Base-by-base conservation (phyloP, 345 rosid species). In the Camelina neglecta region DNA sequence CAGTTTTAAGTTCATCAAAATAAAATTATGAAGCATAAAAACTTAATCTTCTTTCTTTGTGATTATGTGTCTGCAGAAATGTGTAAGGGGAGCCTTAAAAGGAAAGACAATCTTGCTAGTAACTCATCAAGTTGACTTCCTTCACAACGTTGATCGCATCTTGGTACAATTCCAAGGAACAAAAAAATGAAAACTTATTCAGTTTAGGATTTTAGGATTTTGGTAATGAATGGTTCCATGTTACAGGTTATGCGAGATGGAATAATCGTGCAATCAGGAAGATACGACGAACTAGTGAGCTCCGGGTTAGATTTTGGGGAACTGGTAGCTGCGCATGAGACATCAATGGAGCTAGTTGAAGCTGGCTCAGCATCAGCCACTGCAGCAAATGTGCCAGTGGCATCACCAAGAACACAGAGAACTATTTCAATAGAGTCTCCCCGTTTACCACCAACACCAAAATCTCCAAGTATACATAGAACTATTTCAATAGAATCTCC, bases 51-150 rank as follows among this genome's bases (percentile, higher is more conserved):
- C 16, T 59, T 76, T 50, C 36, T n/a, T 23, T 49, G 38, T 71
- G 38, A 15, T 59, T 35, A 31, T 62, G 24, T 44, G 48, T 71
- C 38, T 75, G 75, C 81, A 93, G 98, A 84, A 91, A 82, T 93
- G 97, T 72, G 85, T 91, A n/a, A 86, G 96, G 75, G 90, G 97
- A 76, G 93, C 86, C 67, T 83, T 93, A 50, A 91, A 84, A 75
- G 88, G 85, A 66, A 93, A 94, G 88, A 92, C 98, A 36, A 78
- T 94, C 56, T 75, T 94, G 73, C 93, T 92, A 21, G 98, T 92
- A 51, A 94, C 97, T 6, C 98, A 94, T 70, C 97, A 94, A 87
- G 96, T 94, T 7, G 98, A 94, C 83, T 94, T 94, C 86, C 83
- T 94, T 79, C 89, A 88, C 73, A 92, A 92, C 72, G 89, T 94